Evolutionary conservation across 202 grass and related monocot genomes (phyloP).

Genomic region (Hordeum pubiflorum): DNA sequence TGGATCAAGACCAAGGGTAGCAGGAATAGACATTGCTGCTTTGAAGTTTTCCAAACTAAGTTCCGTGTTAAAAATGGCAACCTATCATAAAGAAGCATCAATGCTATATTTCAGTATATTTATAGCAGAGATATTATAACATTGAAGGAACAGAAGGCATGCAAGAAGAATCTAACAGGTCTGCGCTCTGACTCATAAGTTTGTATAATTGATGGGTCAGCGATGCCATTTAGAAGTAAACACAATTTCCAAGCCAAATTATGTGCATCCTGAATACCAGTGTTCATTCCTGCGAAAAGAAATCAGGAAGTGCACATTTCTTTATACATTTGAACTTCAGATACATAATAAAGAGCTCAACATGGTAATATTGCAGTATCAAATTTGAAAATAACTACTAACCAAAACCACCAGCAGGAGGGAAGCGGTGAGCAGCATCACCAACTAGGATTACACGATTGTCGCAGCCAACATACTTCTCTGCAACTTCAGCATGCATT

Average conservation of each 20-base stretch:
- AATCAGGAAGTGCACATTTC: constrained; percentile 11
- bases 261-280: constrained; percentile 88
- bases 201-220: constrained; percentile 60
- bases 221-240: constrained; percentile 47
- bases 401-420: constrained; percentile 96
- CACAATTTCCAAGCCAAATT: constrained; percentile 92
- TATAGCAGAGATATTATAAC: neutral
- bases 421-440: constrained; percentile 86
- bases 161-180: constrained; percentile 52
- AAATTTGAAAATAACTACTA: constrained; percentile 19
- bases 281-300: constrained; percentile 88
- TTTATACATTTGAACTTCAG: neutral
- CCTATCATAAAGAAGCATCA: constrained; percentile 47
- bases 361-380: neutral
- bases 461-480: constrained; percentile 59
- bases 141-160: constrained; percentile 18
- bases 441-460: constrained; percentile 75
- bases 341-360: neutral
- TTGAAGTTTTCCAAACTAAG: constrained; percentile 87
- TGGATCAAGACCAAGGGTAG: constrained; percentile 84
- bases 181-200: constrained; percentile 84
- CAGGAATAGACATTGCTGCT: constrained; percentile 90
- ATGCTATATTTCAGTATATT: constrained; percentile 17
- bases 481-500: constrained; percentile 98
- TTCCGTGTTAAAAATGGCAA: constrained; percentile 81